Conservation (phyloP, 345 rosid species). For the Syzygium aromaticum region DNA sequence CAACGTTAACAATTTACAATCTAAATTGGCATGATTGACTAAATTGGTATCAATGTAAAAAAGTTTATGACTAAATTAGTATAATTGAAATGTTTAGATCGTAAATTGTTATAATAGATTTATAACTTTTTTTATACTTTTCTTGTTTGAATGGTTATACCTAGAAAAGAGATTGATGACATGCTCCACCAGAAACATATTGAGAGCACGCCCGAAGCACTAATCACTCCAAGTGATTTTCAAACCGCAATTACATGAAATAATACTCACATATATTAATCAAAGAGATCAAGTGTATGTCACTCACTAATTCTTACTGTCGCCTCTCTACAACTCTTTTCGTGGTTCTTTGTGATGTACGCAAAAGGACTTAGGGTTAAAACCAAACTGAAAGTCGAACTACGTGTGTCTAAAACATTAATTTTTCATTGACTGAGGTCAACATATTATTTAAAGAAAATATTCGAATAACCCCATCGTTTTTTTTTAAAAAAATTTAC, state of each 20-base stretch:
- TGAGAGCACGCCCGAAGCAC: background rate
- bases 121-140: no score
- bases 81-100: no score
- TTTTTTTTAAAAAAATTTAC: background rate
- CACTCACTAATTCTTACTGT: background rate
- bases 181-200: background rate
- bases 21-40: no score
- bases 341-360: background rate
- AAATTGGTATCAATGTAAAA: no score
- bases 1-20: fast-evolving
- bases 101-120: no score
- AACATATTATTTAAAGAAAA: background rate
- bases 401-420: background rate
- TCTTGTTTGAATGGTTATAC: background rate
- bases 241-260: background rate
- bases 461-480: background rate
- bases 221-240: background rate
- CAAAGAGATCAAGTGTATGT: background rate
- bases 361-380: background rate
- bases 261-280: background rate
- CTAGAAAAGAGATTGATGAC: background rate
- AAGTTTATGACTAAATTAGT: no score
- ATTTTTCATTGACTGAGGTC: background rate
- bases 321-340: background rate
- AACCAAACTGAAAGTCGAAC: background rate